Percentiles rank a stretch among this genome's conserved stretches.
Evolutionary conservation across 148 eudicot species (phyloP).

Genomic region (Camellia japonica): DNA sequence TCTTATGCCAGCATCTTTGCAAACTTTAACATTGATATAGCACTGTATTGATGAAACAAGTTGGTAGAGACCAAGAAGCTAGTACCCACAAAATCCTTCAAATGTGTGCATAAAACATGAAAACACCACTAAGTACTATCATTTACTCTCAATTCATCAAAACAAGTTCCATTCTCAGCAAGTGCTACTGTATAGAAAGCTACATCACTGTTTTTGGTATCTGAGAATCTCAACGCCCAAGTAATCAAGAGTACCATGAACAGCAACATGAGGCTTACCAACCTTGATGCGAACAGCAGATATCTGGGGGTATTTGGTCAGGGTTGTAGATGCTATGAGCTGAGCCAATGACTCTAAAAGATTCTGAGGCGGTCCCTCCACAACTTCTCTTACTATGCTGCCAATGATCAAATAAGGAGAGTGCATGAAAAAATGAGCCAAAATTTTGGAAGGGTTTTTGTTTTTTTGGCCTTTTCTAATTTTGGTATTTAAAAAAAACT

Average conservation of each 20-base stretch:
- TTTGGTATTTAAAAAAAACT: not conserved
- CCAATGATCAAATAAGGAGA: constrained; percentile 10
- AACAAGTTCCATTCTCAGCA: not conserved
- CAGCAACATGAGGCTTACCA: constrained; percentile 90
- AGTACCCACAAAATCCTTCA: no score
- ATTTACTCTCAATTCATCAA: no score
- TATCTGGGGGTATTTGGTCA: constrained; percentile 49
- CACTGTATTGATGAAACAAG: no score
- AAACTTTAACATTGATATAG: no score
- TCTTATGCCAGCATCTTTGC: no score
- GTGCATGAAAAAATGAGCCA: not conserved
- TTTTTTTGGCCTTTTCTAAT: no score
- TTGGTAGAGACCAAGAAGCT: no score
- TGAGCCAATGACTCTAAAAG: constrained; percentile 84
- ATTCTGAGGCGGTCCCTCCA: constrained; percentile 71
- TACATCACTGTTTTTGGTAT: constrained; percentile 36
- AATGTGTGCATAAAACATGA: no score
- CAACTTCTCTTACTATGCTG: constrained; percentile 73
- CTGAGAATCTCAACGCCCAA: constrained; percentile 84
- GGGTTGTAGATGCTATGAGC: constrained; percentile 53
- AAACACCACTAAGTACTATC: no score
- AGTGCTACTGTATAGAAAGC: not conserved
- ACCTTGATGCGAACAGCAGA: constrained; percentile 72
- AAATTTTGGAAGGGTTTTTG: no score
- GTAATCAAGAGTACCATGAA: constrained; percentile 76